Evolutionary conservation across 148 eudicot genomes (phyloP).

Genomic region (Silene latifolia): DNA sequence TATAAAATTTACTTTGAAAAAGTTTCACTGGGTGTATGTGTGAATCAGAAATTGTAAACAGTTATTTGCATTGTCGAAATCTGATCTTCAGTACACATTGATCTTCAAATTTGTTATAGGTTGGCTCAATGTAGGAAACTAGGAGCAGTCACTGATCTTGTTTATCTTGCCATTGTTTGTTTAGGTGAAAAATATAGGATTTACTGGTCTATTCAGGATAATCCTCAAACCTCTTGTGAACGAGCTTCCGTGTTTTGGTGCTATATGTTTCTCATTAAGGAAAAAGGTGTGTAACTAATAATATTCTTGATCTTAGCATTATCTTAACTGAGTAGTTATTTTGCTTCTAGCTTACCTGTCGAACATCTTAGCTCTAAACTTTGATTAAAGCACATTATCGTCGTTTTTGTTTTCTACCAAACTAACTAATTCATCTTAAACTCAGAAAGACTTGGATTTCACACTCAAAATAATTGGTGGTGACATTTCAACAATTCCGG

Average conservation of each 20-base stretch:
- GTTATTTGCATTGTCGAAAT: neutral
- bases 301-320: neutral
- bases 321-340: neutral
- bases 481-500: slow-evolving; percentile 72
- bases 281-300: slow-evolving; percentile 46
- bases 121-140: neutral
- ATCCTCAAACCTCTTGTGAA: slow-evolving; percentile 78
- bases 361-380: slow-evolving; percentile 3
- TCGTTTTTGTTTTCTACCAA: neutral
- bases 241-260: slow-evolving; percentile 82
- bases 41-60: neutral
- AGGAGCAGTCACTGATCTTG: slow-evolving; percentile 7
- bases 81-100: neutral
- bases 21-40: neutral
- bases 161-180: slow-evolving; percentile 17
- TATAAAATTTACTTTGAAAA: no score
- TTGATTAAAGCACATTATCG: no score
- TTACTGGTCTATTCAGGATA: slow-evolving; percentile 82
- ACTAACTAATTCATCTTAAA: slow-evolving; percentile 1
- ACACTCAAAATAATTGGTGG: slow-evolving; percentile 81
- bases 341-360: neutral
- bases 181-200: slow-evolving; percentile 73
- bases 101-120: neutral
- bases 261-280: slow-evolving; percentile 65
- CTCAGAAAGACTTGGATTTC: slow-evolving; percentile 75